phyloP scores from a whole-genome alignment of 2,329 filamentous ascomycete species.

The Orbilia oligospora region DNA sequence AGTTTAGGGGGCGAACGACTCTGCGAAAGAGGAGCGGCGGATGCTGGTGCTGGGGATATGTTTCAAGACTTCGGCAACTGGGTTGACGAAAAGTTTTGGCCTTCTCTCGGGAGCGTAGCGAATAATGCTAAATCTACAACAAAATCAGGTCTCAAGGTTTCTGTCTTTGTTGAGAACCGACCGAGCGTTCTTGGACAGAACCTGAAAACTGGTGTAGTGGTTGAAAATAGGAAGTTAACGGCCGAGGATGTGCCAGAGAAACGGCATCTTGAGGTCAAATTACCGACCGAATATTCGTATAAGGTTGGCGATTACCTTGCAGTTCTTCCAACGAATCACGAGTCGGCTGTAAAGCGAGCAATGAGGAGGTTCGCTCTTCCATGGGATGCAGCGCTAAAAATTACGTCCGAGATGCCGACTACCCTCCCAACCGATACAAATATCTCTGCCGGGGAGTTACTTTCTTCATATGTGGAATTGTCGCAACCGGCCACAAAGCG shows the following conservation, averaged over 20 bases:
- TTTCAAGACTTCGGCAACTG: constrained; percentile 79
- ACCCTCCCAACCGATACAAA: constrained; percentile 73
- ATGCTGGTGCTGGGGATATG: constrained; percentile 76
- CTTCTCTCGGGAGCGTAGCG: constrained; percentile 68
- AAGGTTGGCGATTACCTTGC: constrained; percentile 82
- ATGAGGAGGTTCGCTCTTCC: constrained; percentile 77
- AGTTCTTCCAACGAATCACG: constrained; percentile 79
- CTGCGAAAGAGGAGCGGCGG: constrained; percentile 72
- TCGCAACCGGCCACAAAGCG: constrained; percentile 80
- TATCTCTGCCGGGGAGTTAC: constrained; percentile 75
- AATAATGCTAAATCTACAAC: constrained; percentile 63
- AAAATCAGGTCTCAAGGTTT: constrained; percentile 59
- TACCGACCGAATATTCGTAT: constrained; percentile 78
- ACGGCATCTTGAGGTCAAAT: constrained; percentile 76
- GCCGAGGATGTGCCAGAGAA: constrained; percentile 72
- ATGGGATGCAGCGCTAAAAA: constrained; percentile 78
- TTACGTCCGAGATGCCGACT: constrained; percentile 71
- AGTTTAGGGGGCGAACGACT: constrained; percentile 71
- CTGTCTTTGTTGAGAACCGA: constrained; percentile 66
- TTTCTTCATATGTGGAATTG: constrained; percentile 81
- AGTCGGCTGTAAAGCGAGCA: constrained; percentile 74
- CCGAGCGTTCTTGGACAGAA: constrained; percentile 75
- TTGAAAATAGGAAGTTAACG: constrained; percentile 72
- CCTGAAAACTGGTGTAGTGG: constrained; percentile 74
- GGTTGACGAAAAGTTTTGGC: constrained; percentile 74